Percentiles rank a stretch among this genome's conserved stretches.
Evolutionary conservation across 2,329 filamentous ascomycete species (phyloP).

Genomic region (Chaetomium sp.): DNA sequence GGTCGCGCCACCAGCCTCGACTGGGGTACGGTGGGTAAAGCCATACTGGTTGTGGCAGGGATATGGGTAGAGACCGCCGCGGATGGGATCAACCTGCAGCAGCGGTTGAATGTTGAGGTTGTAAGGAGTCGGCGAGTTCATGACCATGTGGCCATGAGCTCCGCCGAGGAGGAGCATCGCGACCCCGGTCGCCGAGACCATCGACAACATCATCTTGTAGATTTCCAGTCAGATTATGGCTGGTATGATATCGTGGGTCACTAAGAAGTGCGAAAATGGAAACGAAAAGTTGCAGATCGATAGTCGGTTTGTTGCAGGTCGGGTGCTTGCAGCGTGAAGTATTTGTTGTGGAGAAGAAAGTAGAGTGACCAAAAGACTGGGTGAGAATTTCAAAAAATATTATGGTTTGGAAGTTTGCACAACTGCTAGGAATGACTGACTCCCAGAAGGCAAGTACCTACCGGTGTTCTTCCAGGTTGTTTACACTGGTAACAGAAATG

Average conservation of each 20-base stretch:
- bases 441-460: no score
- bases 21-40: constrained; percentile 17
- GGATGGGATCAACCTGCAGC: constrained; percentile 30
- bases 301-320: neutral
- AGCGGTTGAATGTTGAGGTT: constrained; percentile 25
- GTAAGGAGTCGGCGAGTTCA: constrained; percentile 28
- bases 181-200: neutral
- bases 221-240: neutral
- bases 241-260: neutral
- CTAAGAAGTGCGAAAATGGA: neutral
- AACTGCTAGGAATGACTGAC: neutral
- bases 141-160: constrained; percentile 28
- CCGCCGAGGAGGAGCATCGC: constrained; percentile 17
- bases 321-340: neutral
- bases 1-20: constrained; percentile 27
- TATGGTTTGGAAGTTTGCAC: neutral
- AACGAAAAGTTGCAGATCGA: neutral
- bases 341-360: neutral
- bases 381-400: neutral
- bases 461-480: no score
- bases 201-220: constrained; percentile 14
- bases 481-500: no score
- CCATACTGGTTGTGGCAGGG: constrained; percentile 30
- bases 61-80: constrained; percentile 16
- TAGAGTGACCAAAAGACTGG: neutral